A percentile compares a stretch with the other conserved stretches of the same genome.
These are phyloP conservation scores for Globisporangium recalcitrans DNA, from an alignment of 352 stramenopile species.

Conservation along the genomic window DNA sequence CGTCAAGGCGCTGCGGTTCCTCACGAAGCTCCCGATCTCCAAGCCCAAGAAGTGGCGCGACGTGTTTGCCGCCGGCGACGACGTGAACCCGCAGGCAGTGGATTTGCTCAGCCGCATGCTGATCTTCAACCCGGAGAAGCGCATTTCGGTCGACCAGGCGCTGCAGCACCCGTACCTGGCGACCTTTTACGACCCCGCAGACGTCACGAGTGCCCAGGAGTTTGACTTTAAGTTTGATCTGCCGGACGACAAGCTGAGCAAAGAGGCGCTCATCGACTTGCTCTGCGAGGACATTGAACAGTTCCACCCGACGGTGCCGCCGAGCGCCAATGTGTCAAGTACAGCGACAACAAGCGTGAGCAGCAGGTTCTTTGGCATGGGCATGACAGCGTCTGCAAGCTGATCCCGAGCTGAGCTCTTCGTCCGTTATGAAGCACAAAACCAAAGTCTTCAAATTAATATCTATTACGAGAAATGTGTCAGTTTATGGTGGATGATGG, in stretches of 20 bases:
- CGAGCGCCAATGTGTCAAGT: slow-evolving; percentile 11
- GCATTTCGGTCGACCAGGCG: slow-evolving; percentile 54
- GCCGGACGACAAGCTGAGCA: slow-evolving; percentile 54
- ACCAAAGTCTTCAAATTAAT: not conserved
- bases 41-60: slow-evolving; percentile 71
- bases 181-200: slow-evolving; percentile 86
- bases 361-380: slow-evolving; percentile 43
- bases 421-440: not conserved
- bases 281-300: slow-evolving; percentile 57
- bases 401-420: too few species aligned
- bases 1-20: slow-evolving; percentile 86
- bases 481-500: not conserved
- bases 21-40: slow-evolving; percentile 71
- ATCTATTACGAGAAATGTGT: not conserved
- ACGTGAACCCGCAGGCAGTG: slow-evolving; percentile 45
- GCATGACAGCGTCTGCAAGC: slow-evolving; percentile 49
- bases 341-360: slow-evolving; percentile 12
- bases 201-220: slow-evolving; percentile 29
- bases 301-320: slow-evolving; percentile 34
- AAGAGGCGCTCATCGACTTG: slow-evolving; percentile 51
- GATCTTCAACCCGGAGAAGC: slow-evolving; percentile 67
- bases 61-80: slow-evolving; percentile 36
- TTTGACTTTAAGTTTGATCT: slow-evolving; percentile 74
- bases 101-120: slow-evolving; percentile 66
- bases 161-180: slow-evolving; percentile 64